Evolutionary conservation across 148 eudicot genomes (phyloP).

Genomic region (Suaeda aralocaspica): DNA sequence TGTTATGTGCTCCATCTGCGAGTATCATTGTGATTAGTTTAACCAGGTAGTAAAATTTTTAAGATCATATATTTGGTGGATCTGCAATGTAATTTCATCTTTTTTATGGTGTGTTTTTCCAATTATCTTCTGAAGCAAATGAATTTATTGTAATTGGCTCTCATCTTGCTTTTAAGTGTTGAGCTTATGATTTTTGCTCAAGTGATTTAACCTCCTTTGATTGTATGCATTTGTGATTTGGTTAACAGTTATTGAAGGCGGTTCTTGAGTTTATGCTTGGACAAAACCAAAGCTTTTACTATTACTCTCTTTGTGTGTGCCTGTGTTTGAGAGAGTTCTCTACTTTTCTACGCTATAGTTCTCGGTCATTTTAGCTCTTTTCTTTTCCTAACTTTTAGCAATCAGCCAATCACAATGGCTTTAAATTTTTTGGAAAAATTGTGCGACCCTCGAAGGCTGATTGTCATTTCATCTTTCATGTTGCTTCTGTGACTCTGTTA

Average conservation of each 20-base stretch:
- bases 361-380: no score
- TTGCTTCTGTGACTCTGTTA: no score
- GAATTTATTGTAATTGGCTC: not conserved
- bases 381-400: no score
- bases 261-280: no score
- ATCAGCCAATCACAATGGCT: no score
- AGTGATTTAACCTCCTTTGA: not conserved
- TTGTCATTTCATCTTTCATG: no score
- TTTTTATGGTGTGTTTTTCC: not conserved
- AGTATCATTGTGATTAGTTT: conserved; percentile 23
- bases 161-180: not conserved
- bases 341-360: no score
- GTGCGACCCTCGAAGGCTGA: no score
- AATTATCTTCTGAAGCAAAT: not conserved
- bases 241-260: not conserved
- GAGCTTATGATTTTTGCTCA: not conserved
- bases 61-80: conserved; percentile 5
- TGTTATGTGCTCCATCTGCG: conserved; percentile 19
- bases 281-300: no score
- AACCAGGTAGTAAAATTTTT: conserved; percentile 12
- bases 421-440: no score
- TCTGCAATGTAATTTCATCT: not conserved
- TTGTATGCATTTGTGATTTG: not conserved
- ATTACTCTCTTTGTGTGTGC: no score
- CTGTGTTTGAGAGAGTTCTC: no score